Percentiles rank a stretch among this genome's conserved stretches.
Conservation (phyloP, 371 early-diverging fungal species). For the Syncephalis plumigaleata region DNA sequence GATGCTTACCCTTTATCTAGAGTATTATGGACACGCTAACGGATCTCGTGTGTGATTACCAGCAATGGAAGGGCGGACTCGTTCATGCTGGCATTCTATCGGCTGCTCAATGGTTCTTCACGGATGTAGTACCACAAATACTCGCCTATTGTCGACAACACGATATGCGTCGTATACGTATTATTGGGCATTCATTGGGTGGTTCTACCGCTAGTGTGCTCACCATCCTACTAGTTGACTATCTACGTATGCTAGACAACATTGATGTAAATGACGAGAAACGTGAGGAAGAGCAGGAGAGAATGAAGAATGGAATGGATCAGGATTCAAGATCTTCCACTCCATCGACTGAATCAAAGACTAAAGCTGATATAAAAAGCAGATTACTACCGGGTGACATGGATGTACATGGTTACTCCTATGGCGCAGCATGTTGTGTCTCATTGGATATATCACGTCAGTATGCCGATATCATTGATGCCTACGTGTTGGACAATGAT, state of each 20-base stretch:
- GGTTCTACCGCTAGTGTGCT: conserved; percentile 59
- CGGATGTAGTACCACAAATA: conserved; percentile 43
- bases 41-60: conserved; percentile 73
- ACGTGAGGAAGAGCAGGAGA: too few species aligned
- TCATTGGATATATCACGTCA: conserved; percentile 45
- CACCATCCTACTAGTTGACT: conserved; percentile 54
- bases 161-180: conserved; percentile 20
- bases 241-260: conserved; percentile 28
- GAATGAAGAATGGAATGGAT: too few species aligned
- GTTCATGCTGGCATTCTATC: conserved; percentile 70
- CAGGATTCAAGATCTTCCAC: too few species aligned
- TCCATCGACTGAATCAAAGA: conserved; percentile 13
- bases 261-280: too few species aligned
- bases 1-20: conserved; percentile 10
- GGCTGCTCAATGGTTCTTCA: conserved; percentile 62
- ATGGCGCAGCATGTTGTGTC: conserved; percentile 44
- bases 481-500: conserved; percentile 61
- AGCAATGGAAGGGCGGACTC: conserved; percentile 70
- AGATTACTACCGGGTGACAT: conserved; percentile 7
- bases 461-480: conserved; percentile 43
- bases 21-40: conserved; percentile 69
- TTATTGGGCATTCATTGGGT: conserved; percentile 76
- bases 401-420: conserved; percentile 27
- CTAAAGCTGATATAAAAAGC: conserved; percentile 3
- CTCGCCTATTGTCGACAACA: conserved; percentile 44